Evolutionary conservation across 768 basidiomycete species (phyloP), one percentile per base, ranked within the genome.

Genomic region (Mycena alexandri): DNA sequence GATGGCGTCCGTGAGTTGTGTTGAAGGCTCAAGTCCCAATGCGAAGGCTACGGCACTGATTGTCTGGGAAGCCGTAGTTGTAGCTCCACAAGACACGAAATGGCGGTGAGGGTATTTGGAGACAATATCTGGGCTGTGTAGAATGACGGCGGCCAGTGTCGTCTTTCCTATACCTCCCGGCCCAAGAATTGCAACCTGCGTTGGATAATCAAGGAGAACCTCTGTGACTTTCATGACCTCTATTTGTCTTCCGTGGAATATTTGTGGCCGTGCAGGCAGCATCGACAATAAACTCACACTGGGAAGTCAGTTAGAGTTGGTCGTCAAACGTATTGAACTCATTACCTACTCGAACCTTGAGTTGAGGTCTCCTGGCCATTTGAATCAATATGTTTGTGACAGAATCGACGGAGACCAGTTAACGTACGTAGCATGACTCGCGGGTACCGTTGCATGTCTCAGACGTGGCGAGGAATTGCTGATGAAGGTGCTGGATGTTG

Each of bases 271-370:
- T 11, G 53, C 34, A n/a, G 53, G 53, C 12, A 55, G 53, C 24
- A 55, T 10, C 41, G 19, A n/a, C 38, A 9, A 22, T 11, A 42
- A 22, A 55, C 38, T 55, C 10, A 36, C 21, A 22, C 53, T 55
- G 53, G n/a, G n/a, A 55, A 55, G 22, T 42, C 7, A 52, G 50
- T 52, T 33, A 52, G 50, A 14, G 14, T 10, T 19, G 36, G 34
- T 55, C n/a, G n/a, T 55, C 34, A 41, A 42, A 55, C n/a, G 14
- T 36, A 55, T n/a, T 41, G 34, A n/a, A n/a, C 24, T 52, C 33
- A 14, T 52, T 52, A 52, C 50, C 50, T 12, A 29, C 50, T 52
- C 25, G 50, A 52, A 55, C 41, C 21, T 34, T 55, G 53, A 55
- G 19, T 55, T 55, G 12, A 7, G 13, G 11, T n/a, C 38, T 7